phyloP scores from a whole-genome alignment of 768 basidiomycete genomes.

The Macrolepiota fuliginosa region DNA sequence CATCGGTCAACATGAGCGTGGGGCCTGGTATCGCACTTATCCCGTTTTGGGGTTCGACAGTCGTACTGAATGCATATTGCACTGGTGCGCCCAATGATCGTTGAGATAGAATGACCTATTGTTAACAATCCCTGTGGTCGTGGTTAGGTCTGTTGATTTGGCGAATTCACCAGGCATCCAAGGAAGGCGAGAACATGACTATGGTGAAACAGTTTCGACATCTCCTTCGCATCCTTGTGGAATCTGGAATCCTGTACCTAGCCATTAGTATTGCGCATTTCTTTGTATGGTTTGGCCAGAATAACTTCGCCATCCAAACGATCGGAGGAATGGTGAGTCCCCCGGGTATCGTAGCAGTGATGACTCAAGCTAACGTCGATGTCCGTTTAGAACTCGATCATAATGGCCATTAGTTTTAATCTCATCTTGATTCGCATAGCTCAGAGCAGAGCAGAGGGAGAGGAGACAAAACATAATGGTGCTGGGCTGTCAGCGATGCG shows the following conservation, averaged over 20 bases:
- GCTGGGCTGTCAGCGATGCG: neutral
- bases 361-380: neutral
- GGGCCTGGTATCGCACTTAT: slow-evolving; percentile 8
- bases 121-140: neutral
- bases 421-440: neutral
- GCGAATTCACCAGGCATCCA: neutral
- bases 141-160: neutral
- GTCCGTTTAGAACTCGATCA: neutral
- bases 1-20: slow-evolving; percentile 7
- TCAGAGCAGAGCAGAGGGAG: neutral
- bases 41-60: slow-evolving; percentile 14
- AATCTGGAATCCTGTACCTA: neutral
- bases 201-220: neutral
- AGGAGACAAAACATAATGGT: neutral
- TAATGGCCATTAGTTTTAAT: neutral
- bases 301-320: neutral
- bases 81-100: neutral
- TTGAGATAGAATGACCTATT: neutral
- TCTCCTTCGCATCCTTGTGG: neutral
- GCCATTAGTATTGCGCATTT: neutral
- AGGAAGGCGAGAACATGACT: neutral
- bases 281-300: neutral
- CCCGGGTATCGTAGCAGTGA: neutral
- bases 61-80: slow-evolving; percentile 12
- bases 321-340: neutral